Evolutionary conservation across 257 asterid species (phyloP), one percentile per base, ranked within the genome.

Genomic region (Nicotiana knightiana): DNA sequence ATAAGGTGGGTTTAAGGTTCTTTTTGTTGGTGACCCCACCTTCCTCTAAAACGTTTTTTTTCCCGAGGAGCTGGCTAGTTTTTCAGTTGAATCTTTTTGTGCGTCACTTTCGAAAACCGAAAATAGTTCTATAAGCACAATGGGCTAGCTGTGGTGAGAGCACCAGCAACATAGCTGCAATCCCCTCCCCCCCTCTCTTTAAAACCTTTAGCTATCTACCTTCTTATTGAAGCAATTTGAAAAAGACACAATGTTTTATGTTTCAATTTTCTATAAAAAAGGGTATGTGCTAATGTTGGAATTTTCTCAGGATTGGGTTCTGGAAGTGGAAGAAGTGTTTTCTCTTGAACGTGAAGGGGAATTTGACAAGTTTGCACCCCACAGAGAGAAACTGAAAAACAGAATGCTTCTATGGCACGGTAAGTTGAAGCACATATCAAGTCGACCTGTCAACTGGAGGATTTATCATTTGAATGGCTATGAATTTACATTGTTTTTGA

Each of bases 361-460:
- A 88, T 85, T 81, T 51, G 98, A 92, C 85, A 94, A 92, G 87
- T 96, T 86, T 86, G 87, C 95, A 67, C 97, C 96, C 3, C 85
- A 86, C 87, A 88, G 93, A 84, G 88, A 91, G 71, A 94, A 93
- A 83, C 94, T 96, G 78, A 90, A 92, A 67, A 94, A 94, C 91
- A 91, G 82, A 92, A 94, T 96, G 97, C 99, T 96, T 90, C 93
- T 94, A 8, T 94, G 99, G 99, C 98, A 96, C 6, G 99, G 99
- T 96, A 81, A 88, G 90, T 64, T 87, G 82, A 61, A 84, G 51
- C 46, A 26, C 81, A 79, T 86, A 75, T 57, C 33, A 64, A 81
- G 35, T 53, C 48, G 79, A 57, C 80, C 16, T 80, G 28, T 65
- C 32, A 81, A 81, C 46, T 24, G 70, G 35, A 55, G 53, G 86